Conservation (phyloP, 495 filamentous ascomycete species). For the Annulohypoxylon maeteangense region DNA sequence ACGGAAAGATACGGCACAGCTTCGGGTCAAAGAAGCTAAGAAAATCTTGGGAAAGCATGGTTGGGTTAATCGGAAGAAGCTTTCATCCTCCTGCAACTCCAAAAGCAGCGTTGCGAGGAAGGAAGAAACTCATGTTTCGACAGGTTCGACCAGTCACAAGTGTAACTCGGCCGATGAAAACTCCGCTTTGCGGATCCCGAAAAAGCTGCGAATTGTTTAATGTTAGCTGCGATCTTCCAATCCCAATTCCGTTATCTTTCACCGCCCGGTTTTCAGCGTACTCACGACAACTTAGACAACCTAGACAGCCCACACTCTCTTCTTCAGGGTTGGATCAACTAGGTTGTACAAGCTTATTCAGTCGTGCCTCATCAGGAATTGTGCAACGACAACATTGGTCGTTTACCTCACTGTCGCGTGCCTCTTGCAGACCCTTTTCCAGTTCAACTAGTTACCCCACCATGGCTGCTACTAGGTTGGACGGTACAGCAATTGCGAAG, state of each 20-base stretch:
- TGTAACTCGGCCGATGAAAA: constrained; percentile 24
- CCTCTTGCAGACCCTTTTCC: constrained; percentile 44
- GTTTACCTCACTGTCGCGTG: constrained; percentile 24
- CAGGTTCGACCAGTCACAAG: constrained; percentile 31
- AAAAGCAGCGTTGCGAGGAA: constrained; percentile 13
- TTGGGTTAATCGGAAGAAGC: background rate
- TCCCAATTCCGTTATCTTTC: constrained; percentile 28
- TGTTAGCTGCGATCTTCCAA: constrained; percentile 5
- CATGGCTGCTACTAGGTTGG: constrained; percentile 91
- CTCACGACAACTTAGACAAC: constrained; percentile 21
- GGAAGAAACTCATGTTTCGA: constrained; percentile 18
- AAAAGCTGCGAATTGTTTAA: constrained; percentile 36
- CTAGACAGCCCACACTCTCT: constrained; percentile 5
- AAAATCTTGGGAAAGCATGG: constrained; percentile 17
- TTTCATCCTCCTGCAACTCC: constrained; percentile 4
- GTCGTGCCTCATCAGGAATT: constrained; percentile 7
- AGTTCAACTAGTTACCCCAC: constrained; percentile 58
- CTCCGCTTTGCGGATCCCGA: constrained; percentile 43
- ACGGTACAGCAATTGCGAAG: constrained; percentile 94
- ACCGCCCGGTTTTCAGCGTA: constrained; percentile 25
- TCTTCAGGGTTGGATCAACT: constrained; percentile 15
- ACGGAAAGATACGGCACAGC: constrained; percentile 28
- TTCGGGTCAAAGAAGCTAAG: constrained; percentile 9
- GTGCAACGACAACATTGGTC: constrained; percentile 24
- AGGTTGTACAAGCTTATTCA: constrained; percentile 32